Base-by-base conservation (phyloP, 257 asterid genomes). In the Solanum lycopersicoides region DNA sequence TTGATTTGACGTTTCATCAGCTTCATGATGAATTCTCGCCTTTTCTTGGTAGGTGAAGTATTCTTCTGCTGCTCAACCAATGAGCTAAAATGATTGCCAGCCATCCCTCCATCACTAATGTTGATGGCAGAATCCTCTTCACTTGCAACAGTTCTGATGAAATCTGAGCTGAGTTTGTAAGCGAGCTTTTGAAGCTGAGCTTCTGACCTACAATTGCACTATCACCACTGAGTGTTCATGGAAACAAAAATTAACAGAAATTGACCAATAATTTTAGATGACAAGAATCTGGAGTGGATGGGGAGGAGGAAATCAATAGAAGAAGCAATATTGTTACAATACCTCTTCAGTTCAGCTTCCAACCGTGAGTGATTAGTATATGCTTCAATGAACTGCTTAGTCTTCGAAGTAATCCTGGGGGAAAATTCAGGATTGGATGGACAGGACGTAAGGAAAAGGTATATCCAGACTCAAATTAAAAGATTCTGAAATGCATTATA, bases 341-440 rank as follows among this genome's bases (percentile, higher is more conserved):
- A 91, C 99, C 99, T 95, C 94, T 95, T 97, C 87, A 97, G 91
- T 86, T 97, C 98, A 85, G 92, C 98, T 88, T 95, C 96, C 86
- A 95, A 86, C 50, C 93, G 92, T 87, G 89, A 87, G 86, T 93
- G 95, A 82, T 92, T 97, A 85, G 86, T 94, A 86, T 97, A 95
- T 85, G 95, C 97, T 90, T 95, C 95, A 44, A 92, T 75, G 89
- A 97, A 95, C 92, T 93, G 93, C 95, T 95, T 95, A 28, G 94
- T 89, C 88, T 92, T 93, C 60, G 93, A 74, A 25, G 92, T 90
- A 79, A 94, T 75, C 96, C 98, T 97, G 53, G 74, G 69, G 66
- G 86, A 87, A 44, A 76, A 89, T 86, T 23, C 34, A 85, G 83
- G 87, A 87, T 77, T 69, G 73, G 86, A 77, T 42, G 56, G 74